Conservation (phyloP, 2,329 filamentous ascomycete genomes). For the Hypoxylon sp. region DNA sequence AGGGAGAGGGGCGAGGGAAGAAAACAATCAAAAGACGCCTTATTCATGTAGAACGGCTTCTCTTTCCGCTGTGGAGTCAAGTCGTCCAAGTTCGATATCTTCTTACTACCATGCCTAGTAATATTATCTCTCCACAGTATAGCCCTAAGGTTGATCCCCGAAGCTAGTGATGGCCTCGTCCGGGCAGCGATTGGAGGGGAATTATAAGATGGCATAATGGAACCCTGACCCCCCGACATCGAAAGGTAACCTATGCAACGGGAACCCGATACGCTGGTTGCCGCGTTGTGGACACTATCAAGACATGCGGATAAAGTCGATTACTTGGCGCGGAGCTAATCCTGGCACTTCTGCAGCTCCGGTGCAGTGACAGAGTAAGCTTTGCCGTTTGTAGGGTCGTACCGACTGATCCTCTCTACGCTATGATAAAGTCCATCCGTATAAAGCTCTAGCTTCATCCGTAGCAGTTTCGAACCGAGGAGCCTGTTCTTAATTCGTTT, state of each 20-base stretch:
- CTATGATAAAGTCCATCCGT: constrained; percentile 34
- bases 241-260: constrained; percentile 27
- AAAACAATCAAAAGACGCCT: constrained; percentile 8
- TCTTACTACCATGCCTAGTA: constrained; percentile 11
- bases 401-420: constrained; percentile 22
- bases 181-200: constrained; percentile 29
- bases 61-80: constrained; percentile 26
- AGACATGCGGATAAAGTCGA: constrained; percentile 31
- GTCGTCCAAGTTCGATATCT: constrained; percentile 14
- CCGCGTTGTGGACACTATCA: constrained; percentile 27
- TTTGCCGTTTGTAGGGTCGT: constrained; percentile 29
- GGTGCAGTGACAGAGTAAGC: constrained; percentile 18
- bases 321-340: constrained; percentile 26
- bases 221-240: constrained; percentile 9
- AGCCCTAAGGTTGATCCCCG: constrained; percentile 27
- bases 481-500: constrained; percentile 15
- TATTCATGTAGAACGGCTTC: constrained; percentile 14
- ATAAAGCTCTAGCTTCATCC: constrained; percentile 26
- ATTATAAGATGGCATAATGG: constrained; percentile 27
- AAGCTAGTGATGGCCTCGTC: constrained; percentile 22
- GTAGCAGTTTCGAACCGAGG: constrained; percentile 34
- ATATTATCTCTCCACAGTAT: constrained; percentile 24
- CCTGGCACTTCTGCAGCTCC: constrained; percentile 18
- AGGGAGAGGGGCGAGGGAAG: constrained; percentile 10
- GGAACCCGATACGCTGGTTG: constrained; percentile 29